Base-by-base conservation (phyloP, 2,329 filamentous ascomycete genomes). In the Myriangium duriaei region DNA sequence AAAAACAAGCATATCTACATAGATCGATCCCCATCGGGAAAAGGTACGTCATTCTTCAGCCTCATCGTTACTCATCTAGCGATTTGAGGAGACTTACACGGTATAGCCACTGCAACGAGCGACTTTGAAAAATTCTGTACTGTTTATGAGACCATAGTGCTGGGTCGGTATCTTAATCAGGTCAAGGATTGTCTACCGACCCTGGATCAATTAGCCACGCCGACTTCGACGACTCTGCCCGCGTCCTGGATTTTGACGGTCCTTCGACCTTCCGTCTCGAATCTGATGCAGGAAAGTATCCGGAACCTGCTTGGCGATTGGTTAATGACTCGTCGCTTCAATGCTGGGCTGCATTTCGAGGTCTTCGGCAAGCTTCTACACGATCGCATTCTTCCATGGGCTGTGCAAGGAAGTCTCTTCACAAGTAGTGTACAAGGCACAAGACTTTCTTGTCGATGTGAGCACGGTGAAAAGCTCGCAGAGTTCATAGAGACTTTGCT, bases 111-210 rank as follows among this genome's bases (percentile, higher is more conserved):
- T 9, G 24, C 35, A 50, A 12, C 35, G 31, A 30, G 34, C 1
- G 57, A 61, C 17, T 68, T 65, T 43, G 54, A 59, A 5, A 57
- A 58, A 19, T 68, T 59, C 39, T 60, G 59, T 30, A 59, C 56
- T 4, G 49, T 68, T 1, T 68, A 64, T 41, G 64, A 68, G 40
- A 68, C 59, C 0, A 60, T 69, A 11, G 58, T 67, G 5, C 54
- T 69, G 13, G 62, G 64, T 28, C 57, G 65, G 15, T 69, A 69
- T 42, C 46, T 62, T 30, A 68, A 68, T 41, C 65, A 69, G 41
- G 59, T 67, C 2, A 48, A 64, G 24, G 64, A 61, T 14, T 65
- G 61, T 35, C 51, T 67, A 18, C 48, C 53, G 12, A 63, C 67
- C 37, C 48, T 69, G 10, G 55, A 60, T 12, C 49, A 48, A 5